phyloP scores from a whole-genome alignment of 768 basidiomycete genomes.

The Trametes meyenii region DNA sequence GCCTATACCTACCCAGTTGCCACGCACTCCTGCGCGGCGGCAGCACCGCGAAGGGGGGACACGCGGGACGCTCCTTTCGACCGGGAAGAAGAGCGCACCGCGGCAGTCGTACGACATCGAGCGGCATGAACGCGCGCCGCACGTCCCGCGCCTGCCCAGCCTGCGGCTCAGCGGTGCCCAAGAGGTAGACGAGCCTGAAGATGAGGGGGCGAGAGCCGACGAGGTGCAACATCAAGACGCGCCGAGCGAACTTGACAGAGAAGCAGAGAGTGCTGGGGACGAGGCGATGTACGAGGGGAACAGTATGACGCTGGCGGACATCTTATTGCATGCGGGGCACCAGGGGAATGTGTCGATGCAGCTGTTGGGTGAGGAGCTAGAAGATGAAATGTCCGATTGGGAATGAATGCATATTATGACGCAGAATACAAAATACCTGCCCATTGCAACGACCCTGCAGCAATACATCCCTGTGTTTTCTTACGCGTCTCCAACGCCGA shows the following conservation, averaged over 20 bases:
- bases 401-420: slow-evolving; percentile 1
- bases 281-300: slow-evolving; percentile 42
- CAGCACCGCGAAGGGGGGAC: neutral
- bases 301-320: slow-evolving; percentile 53
- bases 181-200: slow-evolving; percentile 9
- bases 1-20: neutral
- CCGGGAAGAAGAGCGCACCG: slow-evolving; percentile 20
- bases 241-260: neutral
- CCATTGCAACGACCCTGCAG: neutral
- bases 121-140: slow-evolving; percentile 17
- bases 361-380: slow-evolving; percentile 37
- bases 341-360: slow-evolving; percentile 42
- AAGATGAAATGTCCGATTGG: slow-evolving; percentile 25
- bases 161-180: slow-evolving; percentile 12
- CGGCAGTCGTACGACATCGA: slow-evolving; percentile 24
- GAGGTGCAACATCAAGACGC: neutral
- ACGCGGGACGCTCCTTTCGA: slow-evolving; percentile 22
- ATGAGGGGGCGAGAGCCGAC: neutral
- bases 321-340: slow-evolving; percentile 35
- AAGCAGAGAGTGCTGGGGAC: slow-evolving; percentile 23
- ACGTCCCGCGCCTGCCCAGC: slow-evolving; percentile 15
- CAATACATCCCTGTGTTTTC: too few species aligned
- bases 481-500: neutral
- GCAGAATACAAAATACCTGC: neutral
- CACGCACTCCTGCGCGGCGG: slow-evolving; percentile 4